Percentiles rank a stretch among this genome's conserved stretches.
These are phyloP conservation scores for Solanum hybrid DNA, from an alignment of 305 asterid genomes.

Conservation along the genomic window DNA sequence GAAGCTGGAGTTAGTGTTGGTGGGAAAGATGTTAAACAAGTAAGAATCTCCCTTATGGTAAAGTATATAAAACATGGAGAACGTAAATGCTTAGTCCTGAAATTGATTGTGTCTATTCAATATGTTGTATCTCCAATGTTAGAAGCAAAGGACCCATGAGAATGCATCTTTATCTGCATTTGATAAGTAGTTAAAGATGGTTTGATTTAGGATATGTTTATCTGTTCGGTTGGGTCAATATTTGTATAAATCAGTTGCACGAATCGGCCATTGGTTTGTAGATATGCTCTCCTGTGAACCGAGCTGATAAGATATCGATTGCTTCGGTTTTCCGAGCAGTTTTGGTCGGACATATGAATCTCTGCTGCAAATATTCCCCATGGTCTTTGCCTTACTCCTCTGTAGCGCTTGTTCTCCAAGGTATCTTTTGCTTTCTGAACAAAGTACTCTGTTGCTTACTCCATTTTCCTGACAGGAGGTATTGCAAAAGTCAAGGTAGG, in stretches of 20 bases:
- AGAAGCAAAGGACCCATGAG: background rate
- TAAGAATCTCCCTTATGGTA: slow-evolving; percentile 27
- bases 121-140: background rate
- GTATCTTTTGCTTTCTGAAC: background rate
- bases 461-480: slow-evolving; percentile 4
- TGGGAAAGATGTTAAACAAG: slow-evolving; percentile 90
- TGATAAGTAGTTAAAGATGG: background rate
- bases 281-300: background rate
- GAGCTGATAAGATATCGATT: background rate
- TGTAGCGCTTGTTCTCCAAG: slow-evolving; percentile 20
- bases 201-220: background rate
- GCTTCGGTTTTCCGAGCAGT: background rate
- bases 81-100: background rate
- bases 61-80: background rate
- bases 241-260: background rate
- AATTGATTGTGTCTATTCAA: background rate
- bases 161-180: background rate
- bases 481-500: slow-evolving; percentile 24
- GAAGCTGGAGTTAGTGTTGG: slow-evolving; percentile 96
- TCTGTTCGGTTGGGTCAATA: background rate
- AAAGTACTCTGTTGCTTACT: background rate
- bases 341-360: slow-evolving; percentile 41
- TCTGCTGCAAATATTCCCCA: slow-evolving; percentile 72
- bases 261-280: background rate
- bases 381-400: slow-evolving; percentile 59